phyloP scores from a whole-genome alignment of 2,329 filamentous ascomycete genomes.

The Chalaropsis ovoidea region DNA sequence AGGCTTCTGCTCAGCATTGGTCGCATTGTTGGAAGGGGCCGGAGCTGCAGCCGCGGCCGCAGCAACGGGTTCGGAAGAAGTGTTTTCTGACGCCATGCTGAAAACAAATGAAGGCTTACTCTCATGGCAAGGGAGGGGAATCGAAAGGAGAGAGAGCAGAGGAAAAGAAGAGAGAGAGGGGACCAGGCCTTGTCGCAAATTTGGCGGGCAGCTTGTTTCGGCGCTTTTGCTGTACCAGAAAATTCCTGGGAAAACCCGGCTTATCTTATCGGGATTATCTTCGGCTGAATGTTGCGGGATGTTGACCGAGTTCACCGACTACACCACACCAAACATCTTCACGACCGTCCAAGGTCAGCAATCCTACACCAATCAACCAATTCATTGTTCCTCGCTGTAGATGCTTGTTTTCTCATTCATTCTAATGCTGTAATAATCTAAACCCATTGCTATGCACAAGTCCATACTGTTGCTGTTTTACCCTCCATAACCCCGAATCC shows the following conservation, averaged over 20 bases:
- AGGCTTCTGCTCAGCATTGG: conserved; percentile 14
- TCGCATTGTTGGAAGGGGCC: conserved; percentile 1
- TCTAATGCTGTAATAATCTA: not conserved
- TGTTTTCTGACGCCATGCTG: conserved; percentile 24
- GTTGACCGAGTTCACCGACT: not conserved
- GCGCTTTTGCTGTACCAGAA: not conserved
- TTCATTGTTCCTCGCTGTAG: no score
- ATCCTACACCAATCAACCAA: no score
- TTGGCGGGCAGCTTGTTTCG: not conserved
- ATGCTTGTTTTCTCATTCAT: not conserved
- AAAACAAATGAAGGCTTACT: conserved; percentile 11
- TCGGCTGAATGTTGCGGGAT: not conserved
- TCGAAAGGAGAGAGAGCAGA: conserved; percentile 2
- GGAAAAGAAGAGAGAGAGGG: conserved; percentile 16
- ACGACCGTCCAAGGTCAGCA: no score
- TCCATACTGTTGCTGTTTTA: conserved; percentile 1
- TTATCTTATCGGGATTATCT: conserved; percentile 15
- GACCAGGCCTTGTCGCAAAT: not conserved
- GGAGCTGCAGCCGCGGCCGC: conserved; percentile 12
- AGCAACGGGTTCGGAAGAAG: conserved; percentile 17
- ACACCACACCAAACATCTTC: no score
- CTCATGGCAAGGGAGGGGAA: conserved; percentile 17
- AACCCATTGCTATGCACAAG: not conserved
- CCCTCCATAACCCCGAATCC: not conserved
- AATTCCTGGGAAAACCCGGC: conserved; percentile 12